phyloP scores from a whole-genome alignment of 352 stramenopile genomes.

The Phytophthora lateralis region DNA sequence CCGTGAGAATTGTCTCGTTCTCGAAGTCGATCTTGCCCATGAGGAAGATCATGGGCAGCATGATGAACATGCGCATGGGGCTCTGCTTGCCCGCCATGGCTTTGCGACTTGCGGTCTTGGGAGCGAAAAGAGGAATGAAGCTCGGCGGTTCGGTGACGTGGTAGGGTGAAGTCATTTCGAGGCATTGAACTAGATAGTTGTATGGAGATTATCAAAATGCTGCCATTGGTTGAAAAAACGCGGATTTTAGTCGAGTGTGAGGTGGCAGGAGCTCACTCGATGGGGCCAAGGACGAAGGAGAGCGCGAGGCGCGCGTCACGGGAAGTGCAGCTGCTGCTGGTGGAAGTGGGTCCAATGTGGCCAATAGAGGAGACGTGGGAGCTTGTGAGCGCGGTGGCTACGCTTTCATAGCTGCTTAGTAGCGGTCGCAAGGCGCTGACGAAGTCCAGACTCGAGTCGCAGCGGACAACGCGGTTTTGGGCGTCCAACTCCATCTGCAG shows the following conservation, averaged over 20 bases:
- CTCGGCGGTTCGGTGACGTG: slow-evolving; percentile 7
- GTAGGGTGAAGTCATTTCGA: slow-evolving; percentile 4
- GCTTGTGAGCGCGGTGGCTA: slow-evolving; percentile 21
- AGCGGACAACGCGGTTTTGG: slow-evolving; percentile 6
- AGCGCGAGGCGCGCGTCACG: slow-evolving; percentile 11
- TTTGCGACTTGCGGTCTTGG: background rate
- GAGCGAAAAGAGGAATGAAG: slow-evolving; percentile 4
- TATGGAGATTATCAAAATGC: background rate
- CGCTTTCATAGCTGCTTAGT: slow-evolving; percentile 20
- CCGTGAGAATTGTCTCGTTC: slow-evolving; percentile 64
- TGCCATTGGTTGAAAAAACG: slow-evolving; percentile 12
- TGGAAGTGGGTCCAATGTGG: slow-evolving; percentile 8
- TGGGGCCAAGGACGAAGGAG: slow-evolving; percentile 19
- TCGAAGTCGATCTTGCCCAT: slow-evolving; percentile 90
- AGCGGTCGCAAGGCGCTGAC: slow-evolving; percentile 20
- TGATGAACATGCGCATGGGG: slow-evolving; percentile 80
- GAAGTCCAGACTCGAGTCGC: slow-evolving; percentile 17
- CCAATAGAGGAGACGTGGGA: slow-evolving; percentile 24
- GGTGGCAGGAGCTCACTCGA: background rate
- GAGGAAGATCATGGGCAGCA: slow-evolving; percentile 87
- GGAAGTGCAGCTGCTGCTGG: background rate
- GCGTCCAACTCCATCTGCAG: slow-evolving; percentile 24
- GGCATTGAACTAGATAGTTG: background rate
- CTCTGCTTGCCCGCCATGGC: slow-evolving; percentile 66
- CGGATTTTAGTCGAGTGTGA: background rate